Conservation (phyloP, 2,329 filamentous ascomycete genomes). For the Zymoseptoria tritici region DNA sequence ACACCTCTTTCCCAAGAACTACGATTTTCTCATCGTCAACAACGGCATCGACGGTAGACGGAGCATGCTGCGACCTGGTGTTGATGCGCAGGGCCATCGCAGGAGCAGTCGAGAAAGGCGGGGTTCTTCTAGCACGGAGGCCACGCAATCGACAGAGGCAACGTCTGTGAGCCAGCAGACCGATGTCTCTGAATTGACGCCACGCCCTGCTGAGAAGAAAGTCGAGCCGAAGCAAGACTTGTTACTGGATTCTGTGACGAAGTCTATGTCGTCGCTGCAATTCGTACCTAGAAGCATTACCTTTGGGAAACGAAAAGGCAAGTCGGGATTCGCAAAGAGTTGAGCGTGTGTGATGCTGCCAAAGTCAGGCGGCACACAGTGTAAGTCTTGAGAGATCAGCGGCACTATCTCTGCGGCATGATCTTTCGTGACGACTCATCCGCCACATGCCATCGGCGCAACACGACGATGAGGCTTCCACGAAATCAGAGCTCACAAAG, state of each 20-base stretch:
- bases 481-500: no score
- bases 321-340: conserved; percentile 20
- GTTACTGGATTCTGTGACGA: conserved; percentile 11
- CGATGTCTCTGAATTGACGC: background rate
- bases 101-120: conserved; percentile 26
- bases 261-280: conserved; percentile 19
- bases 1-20: conserved; percentile 79
- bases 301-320: conserved; percentile 19
- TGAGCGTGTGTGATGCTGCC: conserved; percentile 1
- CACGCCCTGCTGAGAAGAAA: background rate
- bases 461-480: no score
- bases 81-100: conserved; percentile 27
- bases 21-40: conserved; percentile 80
- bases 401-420: no score
- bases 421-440: no score
- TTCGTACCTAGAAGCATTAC: conserved; percentile 18
- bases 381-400: background rate
- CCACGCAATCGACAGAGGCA: conserved; percentile 16
- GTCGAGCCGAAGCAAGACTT: conserved; percentile 1
- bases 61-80: conserved; percentile 63
- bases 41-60: conserved; percentile 80
- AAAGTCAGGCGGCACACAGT: background rate
- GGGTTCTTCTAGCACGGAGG: conserved; percentile 11
- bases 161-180: conserved; percentile 15
- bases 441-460: no score